Conservation (phyloP, 352 stramenopile species). For the Phytophthora ramorum region DNA sequence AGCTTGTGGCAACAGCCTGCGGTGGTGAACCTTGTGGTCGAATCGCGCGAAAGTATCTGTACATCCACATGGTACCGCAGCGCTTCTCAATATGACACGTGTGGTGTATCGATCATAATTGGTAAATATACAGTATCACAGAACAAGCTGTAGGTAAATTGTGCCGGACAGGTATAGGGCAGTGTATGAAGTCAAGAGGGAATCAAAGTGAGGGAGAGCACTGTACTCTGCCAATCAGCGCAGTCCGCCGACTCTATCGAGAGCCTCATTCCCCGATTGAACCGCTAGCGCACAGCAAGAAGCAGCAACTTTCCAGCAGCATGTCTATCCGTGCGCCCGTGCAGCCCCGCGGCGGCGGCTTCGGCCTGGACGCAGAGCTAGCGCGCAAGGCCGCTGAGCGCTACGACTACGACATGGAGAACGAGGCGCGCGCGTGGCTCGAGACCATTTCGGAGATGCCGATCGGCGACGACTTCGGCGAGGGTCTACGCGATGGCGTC, state of each 20-base stretch:
- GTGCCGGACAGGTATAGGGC: too few relatives aligned
- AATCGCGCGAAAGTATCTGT: constrained; percentile 14
- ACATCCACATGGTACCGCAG: constrained; percentile 1
- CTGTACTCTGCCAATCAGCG: not conserved
- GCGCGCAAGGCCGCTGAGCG: constrained; percentile 82
- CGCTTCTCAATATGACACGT: not conserved
- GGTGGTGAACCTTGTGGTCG: constrained; percentile 19
- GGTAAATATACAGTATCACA: too few relatives aligned
- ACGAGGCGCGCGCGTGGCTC: constrained; percentile 88
- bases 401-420: constrained; percentile 91
- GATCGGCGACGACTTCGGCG: constrained; percentile 84
- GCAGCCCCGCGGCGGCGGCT: constrained; percentile 77
- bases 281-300: not conserved
- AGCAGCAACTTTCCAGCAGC: too few relatives aligned
- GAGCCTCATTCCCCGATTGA: constrained; percentile 34
- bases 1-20: too few relatives aligned
- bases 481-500: constrained; percentile 79
- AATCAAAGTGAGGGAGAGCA: too few relatives aligned
- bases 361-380: constrained; percentile 91
- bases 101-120: not conserved
- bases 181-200: too few relatives aligned
- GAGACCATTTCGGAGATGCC: constrained; percentile 77
- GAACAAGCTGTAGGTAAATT: too few relatives aligned
- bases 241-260: constrained; percentile 25
- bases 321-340: constrained; percentile 57